A percentile compares a stretch with the other conserved stretches of the same genome.
These are phyloP conservation scores for Aspergillus incahuasiensis DNA, from an alignment of 495 filamentous ascomycete genomes.

Conservation along the genomic window DNA sequence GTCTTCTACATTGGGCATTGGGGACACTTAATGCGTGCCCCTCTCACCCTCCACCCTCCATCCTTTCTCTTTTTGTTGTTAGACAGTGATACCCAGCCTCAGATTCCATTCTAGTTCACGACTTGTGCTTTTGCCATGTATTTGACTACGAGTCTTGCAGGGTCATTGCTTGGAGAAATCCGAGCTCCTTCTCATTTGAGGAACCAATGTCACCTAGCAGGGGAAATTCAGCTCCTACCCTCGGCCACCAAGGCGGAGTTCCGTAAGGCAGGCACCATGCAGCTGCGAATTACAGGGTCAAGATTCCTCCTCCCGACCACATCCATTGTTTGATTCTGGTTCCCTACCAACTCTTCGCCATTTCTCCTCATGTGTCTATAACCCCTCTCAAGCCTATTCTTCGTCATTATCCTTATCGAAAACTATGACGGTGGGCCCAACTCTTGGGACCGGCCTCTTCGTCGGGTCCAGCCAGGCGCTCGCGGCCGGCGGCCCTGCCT, in stretches of 20 bases:
- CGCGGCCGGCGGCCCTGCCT: conserved; percentile 37
- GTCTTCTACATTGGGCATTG: not conserved
- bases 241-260: too few relatives aligned
- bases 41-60: not conserved
- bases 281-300: not conserved
- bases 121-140: not conserved
- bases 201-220: not conserved
- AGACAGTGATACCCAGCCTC: conserved; percentile 23
- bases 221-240: not conserved
- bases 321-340: not conserved
- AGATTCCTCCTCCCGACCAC: not conserved
- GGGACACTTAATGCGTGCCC: not conserved
- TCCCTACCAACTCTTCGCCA: not conserved
- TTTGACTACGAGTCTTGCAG: not conserved
- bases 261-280: not conserved
- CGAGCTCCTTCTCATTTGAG: not conserved
- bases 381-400: not conserved
- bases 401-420: conserved; percentile 14
- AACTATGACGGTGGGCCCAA: conserved; percentile 33
- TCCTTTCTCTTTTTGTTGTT: conserved; percentile 9
- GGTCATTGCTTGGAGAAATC: not conserved
- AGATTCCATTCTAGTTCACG: not conserved
- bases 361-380: not conserved
- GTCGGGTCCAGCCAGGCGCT: conserved; percentile 38
- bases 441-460: conserved; percentile 39